These are phyloP conservation scores for Nemania diffusa DNA, from an alignment of 2,329 filamentous ascomycete species.

Conservation along the genomic window DNA sequence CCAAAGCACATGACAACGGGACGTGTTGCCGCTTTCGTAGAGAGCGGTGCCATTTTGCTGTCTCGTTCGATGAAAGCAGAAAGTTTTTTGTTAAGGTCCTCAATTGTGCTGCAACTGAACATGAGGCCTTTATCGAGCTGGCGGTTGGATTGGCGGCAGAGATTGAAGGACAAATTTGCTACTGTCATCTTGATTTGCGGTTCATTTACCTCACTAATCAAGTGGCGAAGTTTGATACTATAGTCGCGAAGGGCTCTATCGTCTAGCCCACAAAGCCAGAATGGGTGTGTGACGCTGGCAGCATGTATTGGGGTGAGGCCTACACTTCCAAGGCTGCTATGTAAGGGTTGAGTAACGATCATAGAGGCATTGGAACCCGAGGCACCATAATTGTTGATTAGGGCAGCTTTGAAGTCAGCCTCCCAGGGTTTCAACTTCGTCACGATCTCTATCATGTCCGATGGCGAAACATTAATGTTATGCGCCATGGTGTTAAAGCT, in stretches of 20 bases:
- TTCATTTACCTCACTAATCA: no score
- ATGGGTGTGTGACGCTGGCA: conserved; percentile 16
- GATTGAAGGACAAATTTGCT: conserved; percentile 48
- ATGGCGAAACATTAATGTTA: neutral
- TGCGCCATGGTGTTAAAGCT: conserved; percentile 48
- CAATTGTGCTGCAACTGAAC: neutral
- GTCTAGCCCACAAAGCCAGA: conserved; percentile 17
- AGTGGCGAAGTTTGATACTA: neutral
- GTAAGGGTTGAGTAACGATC: conserved; percentile 42
- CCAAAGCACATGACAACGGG: conserved; percentile 53
- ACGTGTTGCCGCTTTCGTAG: conserved; percentile 1
- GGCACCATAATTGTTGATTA: conserved; percentile 53
- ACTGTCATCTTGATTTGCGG: no score
- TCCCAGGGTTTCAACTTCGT: conserved; percentile 4
- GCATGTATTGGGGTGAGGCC: neutral
- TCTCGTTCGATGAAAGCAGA: no score
- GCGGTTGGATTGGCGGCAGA: conserved; percentile 47
- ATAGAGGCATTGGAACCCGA: conserved; percentile 32
- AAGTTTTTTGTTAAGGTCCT: neutral
- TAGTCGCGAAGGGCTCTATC: conserved; percentile 24
- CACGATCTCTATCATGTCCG: conserved; percentile 36
- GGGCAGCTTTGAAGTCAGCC: neutral
- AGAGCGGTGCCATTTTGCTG: neutral
- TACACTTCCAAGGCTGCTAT: conserved; percentile 37
- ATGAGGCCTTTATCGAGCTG: conserved; percentile 31